Conservation (phyloP, 2,329 filamentous ascomycete species). For the Aphanocladium album region DNA sequence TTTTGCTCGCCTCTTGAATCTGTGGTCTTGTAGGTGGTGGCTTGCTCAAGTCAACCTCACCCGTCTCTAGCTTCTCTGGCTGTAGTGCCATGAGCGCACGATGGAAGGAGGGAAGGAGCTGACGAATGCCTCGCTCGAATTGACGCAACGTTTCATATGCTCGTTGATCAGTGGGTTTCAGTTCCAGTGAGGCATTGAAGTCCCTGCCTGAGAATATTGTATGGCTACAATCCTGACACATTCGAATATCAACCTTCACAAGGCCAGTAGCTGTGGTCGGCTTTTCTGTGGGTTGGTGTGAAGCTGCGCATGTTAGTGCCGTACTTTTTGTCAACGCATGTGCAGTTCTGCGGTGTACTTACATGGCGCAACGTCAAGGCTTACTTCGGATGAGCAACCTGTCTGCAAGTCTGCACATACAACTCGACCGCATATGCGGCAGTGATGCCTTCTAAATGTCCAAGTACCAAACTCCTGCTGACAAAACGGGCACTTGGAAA, state of each 20-base stretch:
- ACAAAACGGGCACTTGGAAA: conserved; percentile 83
- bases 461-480: conserved; percentile 93
- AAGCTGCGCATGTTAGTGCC: conserved; percentile 17
- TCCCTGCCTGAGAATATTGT: conserved; percentile 64
- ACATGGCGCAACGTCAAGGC: conserved; percentile 64
- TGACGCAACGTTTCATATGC: conserved; percentile 79
- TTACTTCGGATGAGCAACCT: conserved; percentile 77
- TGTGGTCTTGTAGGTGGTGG: conserved; percentile 56
- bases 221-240: conserved; percentile 82
- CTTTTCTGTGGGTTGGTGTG: conserved; percentile 43
- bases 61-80: conserved; percentile 36
- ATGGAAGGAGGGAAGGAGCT: conserved; percentile 80
- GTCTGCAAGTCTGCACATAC: conserved; percentile 87
- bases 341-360: conserved; percentile 18
- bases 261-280: conserved; percentile 34
- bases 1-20: conserved; percentile 79
- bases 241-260: conserved; percentile 74
- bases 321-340: background rate
- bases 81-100: conserved; percentile 69
- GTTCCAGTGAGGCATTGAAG: conserved; percentile 64
- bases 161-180: conserved; percentile 68
- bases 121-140: conserved; percentile 80
- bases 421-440: conserved; percentile 85
- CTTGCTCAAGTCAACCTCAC: conserved; percentile 32
- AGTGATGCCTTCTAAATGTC: conserved; percentile 90